Conservation (phyloP, 257 asterid genomes). For the Eustoma russellianum region DNA sequence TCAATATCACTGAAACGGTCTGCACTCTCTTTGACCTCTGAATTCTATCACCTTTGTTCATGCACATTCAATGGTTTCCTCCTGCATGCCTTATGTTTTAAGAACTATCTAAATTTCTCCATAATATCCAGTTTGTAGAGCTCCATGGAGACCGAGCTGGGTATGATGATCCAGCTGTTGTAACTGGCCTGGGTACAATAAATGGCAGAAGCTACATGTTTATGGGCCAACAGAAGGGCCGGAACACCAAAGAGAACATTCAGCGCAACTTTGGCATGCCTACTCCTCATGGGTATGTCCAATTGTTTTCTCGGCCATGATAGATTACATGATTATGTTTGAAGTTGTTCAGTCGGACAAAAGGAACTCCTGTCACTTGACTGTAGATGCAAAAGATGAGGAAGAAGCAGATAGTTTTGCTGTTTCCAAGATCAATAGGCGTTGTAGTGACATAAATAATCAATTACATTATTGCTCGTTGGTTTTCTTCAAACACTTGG, state of each 20-base stretch:
- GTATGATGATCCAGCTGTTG: slow-evolving; percentile 88
- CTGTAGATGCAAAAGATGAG: too few relatives aligned
- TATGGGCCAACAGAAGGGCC: slow-evolving; percentile 90
- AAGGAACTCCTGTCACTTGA: not conserved
- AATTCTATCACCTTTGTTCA: not conserved
- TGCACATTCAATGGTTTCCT: slow-evolving; percentile 4
- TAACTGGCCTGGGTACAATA: slow-evolving; percentile 82
- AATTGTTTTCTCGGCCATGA: not conserved
- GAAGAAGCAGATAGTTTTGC: not conserved
- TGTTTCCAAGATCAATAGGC: slow-evolving; percentile 2
- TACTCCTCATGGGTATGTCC: slow-evolving; percentile 86
- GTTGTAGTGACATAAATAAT: not conserved
- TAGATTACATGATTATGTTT: too few relatives aligned
- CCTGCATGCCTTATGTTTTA: not conserved
- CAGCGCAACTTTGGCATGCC: slow-evolving; percentile 96
- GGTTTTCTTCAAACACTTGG: not conserved
- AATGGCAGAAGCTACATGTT: slow-evolving; percentile 79
- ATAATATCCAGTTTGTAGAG: slow-evolving; percentile 63
- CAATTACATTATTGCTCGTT: not conserved
- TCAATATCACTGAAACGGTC: slow-evolving; percentile 81
- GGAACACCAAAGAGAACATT: slow-evolving; percentile 85
- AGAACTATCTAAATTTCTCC: not conserved
- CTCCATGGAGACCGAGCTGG: slow-evolving; percentile 94
- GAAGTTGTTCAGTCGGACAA: slow-evolving; percentile 3
- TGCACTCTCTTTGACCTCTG: slow-evolving; percentile 6